Conservation (phyloP, 805 yeast genomes). For the Middelhovenomyces tepae region DNA sequence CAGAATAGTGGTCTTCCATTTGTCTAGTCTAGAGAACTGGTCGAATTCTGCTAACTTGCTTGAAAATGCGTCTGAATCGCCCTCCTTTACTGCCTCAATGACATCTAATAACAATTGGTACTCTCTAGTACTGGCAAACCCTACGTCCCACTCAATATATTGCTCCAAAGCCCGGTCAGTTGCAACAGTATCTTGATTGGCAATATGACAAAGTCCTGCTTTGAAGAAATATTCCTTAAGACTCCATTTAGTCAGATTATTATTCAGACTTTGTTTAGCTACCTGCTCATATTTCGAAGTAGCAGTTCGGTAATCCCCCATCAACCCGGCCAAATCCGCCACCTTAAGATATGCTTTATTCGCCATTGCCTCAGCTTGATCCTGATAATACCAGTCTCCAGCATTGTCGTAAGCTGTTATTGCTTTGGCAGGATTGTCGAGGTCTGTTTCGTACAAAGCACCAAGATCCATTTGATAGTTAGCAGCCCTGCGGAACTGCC, state of each 20-base stretch:
- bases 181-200: slow-evolving; percentile 77
- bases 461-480: slow-evolving; percentile 89
- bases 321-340: slow-evolving; percentile 77
- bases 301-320: slow-evolving; percentile 68
- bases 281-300: slow-evolving; percentile 68
- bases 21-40: slow-evolving; percentile 80
- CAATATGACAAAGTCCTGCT: slow-evolving; percentile 72
- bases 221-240: slow-evolving; percentile 86
- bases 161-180: slow-evolving; percentile 64
- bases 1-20: slow-evolving; percentile 78
- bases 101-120: slow-evolving; percentile 56
- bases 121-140: slow-evolving; percentile 61
- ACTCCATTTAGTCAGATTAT: slow-evolving; percentile 77
- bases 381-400: slow-evolving; percentile 92
- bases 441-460: slow-evolving; percentile 68
- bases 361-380: slow-evolving; percentile 83
- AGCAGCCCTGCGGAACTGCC: slow-evolving; percentile 95
- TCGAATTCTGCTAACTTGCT: slow-evolving; percentile 74
- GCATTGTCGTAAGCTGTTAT: slow-evolving; percentile 78
- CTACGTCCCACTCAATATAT: slow-evolving; percentile 60
- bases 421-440: slow-evolving; percentile 61
- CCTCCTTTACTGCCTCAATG: slow-evolving; percentile 65
- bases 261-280: slow-evolving; percentile 66
- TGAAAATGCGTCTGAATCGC: slow-evolving; percentile 70
- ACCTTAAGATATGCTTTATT: slow-evolving; percentile 82